Percentiles rank a stretch among this genome's conserved stretches.
Evolutionary conservation across 2,329 filamentous ascomycete genomes (phyloP).

Genomic region (Alternaria brassicicola): DNA sequence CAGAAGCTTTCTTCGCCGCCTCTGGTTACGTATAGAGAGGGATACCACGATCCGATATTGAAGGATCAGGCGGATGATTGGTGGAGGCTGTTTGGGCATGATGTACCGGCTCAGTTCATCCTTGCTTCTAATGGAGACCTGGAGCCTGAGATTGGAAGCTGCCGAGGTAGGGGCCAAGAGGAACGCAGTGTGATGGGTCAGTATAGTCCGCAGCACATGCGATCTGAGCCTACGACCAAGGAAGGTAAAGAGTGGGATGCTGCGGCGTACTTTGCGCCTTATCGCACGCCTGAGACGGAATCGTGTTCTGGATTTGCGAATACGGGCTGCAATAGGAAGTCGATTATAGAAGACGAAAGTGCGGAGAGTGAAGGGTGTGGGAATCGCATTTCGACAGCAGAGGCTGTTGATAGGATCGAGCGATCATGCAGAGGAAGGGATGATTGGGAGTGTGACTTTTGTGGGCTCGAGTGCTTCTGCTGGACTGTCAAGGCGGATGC

Average conservation of each 20-base stretch:
- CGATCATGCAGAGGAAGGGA: conserved; percentile 7
- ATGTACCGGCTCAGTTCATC: neutral
- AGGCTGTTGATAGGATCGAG: fast-evolving
- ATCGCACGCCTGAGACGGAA: neutral
- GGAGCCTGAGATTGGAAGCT: neutral
- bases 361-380: fast-evolving
- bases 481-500: neutral
- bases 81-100: neutral
- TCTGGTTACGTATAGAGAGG: neutral
- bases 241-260: neutral
- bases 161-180: neutral
- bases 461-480: conserved; percentile 28
- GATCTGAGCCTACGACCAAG: neutral
- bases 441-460: conserved; percentile 26
- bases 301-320: neutral
- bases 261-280: neutral
- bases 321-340: too few relatives aligned
- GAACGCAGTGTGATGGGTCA: neutral
- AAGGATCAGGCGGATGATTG: neutral
- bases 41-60: neutral
- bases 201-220: too few relatives aligned
- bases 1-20: neutral
- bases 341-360: neutral
- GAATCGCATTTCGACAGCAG: fast-evolving
- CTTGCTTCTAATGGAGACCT: neutral